These are phyloP conservation scores for Cerioporus squamosus DNA, from an alignment of 1,284 basidiomycete genomes.

Conservation along the genomic window DNA sequence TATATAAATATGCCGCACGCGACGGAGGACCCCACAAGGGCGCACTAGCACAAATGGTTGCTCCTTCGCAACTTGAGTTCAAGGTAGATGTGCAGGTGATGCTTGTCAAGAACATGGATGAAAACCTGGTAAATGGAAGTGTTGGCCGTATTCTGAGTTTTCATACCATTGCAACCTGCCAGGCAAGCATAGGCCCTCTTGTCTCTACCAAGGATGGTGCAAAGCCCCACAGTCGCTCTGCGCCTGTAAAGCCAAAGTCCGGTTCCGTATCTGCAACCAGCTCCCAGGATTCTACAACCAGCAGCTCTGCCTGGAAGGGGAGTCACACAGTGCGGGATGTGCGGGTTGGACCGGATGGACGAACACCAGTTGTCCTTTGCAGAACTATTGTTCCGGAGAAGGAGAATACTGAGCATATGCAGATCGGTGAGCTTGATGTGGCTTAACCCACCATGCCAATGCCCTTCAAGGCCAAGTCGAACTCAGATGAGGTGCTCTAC, in stretches of 20 bases:
- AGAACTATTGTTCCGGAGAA: background rate
- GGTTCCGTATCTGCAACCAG: background rate
- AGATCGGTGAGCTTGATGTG: background rate
- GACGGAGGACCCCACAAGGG: conserved; percentile 48
- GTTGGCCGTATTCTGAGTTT: conserved; percentile 42
- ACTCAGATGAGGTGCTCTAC: conserved; percentile 48
- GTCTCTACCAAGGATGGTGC: background rate
- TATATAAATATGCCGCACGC: conserved; percentile 40
- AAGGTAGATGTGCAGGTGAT: conserved; percentile 69
- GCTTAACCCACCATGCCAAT: background rate
- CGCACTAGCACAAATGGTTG: conserved; percentile 43
- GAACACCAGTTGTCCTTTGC: conserved; percentile 30
- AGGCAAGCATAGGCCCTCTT: conserved; percentile 20
- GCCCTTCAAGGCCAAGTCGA: conserved; percentile 35
- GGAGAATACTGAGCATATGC: background rate
- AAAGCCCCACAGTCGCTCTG: no score
- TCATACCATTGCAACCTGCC: conserved; percentile 25
- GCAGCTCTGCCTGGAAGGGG: conserved; percentile 16
- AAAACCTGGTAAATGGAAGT: conserved; percentile 41
- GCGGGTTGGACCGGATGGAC: conserved; percentile 39
- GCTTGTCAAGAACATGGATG: conserved; percentile 74
- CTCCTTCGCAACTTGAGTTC: conserved; percentile 38
- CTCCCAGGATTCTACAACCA: background rate
- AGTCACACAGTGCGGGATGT: conserved; percentile 37
- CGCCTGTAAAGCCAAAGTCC: background rate